A percentile compares a stretch with the other conserved stretches of the same genome.
These are phyloP conservation scores for Epichloe scottii DNA, from an alignment of 2,329 filamentous ascomycete species.

Conservation along the genomic window DNA sequence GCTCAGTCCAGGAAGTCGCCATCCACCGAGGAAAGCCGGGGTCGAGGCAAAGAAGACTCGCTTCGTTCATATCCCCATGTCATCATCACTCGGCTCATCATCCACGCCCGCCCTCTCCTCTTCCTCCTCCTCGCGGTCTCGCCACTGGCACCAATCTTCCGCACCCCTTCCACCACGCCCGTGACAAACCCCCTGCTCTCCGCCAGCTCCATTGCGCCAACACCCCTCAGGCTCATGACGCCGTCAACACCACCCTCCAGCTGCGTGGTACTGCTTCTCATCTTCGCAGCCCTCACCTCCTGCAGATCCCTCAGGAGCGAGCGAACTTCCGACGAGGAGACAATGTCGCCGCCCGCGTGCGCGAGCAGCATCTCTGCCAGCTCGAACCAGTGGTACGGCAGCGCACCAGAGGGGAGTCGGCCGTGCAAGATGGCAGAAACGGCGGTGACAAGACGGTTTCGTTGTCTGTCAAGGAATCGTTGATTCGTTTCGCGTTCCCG, in stretches of 20 bases:
- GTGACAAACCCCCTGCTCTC: slow-evolving; percentile 76
- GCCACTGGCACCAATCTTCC: slow-evolving; percentile 68
- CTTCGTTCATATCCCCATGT: slow-evolving; percentile 30
- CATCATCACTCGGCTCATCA: slow-evolving; percentile 44
- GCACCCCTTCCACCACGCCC: slow-evolving; percentile 76
- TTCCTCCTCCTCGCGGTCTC: slow-evolving; percentile 68
- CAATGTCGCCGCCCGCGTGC: slow-evolving; percentile 72
- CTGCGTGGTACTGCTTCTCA: slow-evolving; percentile 60
- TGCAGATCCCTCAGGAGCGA: slow-evolving; percentile 67
- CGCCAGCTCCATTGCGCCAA: slow-evolving; percentile 86
- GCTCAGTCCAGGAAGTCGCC: no score
- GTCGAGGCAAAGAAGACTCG: background rate
- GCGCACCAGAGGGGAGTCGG: slow-evolving; percentile 52
- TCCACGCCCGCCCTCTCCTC: slow-evolving; percentile 56
- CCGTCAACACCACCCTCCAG: slow-evolving; percentile 61
- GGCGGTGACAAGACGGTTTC: slow-evolving; percentile 48
- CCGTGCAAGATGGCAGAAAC: slow-evolving; percentile 65
- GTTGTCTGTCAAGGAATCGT: slow-evolving; percentile 11
- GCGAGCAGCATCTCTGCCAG: slow-evolving; percentile 77
- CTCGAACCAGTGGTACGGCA: slow-evolving; percentile 96
- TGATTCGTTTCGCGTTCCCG: slow-evolving; percentile 27
- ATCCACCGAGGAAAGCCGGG: no score
- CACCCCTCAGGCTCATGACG: slow-evolving; percentile 56
- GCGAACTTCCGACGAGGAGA: slow-evolving; percentile 58
- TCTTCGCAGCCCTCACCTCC: slow-evolving; percentile 82